phyloP scores from a whole-genome alignment of 2,329 filamentous ascomycete genomes.

The Lecanicillium sp. region DNA sequence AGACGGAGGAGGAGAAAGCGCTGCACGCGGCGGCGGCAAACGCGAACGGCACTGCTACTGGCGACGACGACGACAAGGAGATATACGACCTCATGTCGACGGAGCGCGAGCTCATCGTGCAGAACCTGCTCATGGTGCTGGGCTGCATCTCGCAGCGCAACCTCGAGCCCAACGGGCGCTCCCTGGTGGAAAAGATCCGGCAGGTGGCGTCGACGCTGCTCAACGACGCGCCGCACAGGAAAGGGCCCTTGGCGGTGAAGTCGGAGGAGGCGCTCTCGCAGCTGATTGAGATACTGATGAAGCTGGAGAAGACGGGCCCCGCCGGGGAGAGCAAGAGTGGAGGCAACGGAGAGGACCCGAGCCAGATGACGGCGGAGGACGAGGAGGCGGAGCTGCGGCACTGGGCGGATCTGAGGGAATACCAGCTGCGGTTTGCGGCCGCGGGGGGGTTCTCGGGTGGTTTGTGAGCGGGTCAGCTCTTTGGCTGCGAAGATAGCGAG shows the following conservation, averaged over 20 bases:
- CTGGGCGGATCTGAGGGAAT: constrained; percentile 75
- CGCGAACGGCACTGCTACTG: constrained; percentile 31
- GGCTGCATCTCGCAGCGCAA: constrained; percentile 76
- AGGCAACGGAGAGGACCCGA: constrained; percentile 22
- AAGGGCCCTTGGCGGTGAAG: constrained; percentile 44
- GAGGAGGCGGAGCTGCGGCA: constrained; percentile 71
- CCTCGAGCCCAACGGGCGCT: constrained; percentile 66
- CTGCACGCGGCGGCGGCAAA: constrained; percentile 29
- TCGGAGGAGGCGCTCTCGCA: constrained; percentile 66
- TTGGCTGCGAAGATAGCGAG: neutral
- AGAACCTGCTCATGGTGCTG: constrained; percentile 69
- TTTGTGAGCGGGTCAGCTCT: no score
- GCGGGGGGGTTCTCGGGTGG: neutral
- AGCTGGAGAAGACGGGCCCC: constrained; percentile 60
- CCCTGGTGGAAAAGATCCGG: constrained; percentile 74
- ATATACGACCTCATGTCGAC: constrained; percentile 61
- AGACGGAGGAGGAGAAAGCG: constrained; percentile 30
- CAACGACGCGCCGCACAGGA: constrained; percentile 47
- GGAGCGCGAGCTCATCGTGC: constrained; percentile 76
- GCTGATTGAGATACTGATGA: constrained; percentile 69
- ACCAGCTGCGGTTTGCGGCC: constrained; percentile 62
- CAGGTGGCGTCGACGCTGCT: constrained; percentile 77
- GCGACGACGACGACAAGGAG: constrained; percentile 37
- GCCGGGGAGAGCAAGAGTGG: constrained; percentile 22
- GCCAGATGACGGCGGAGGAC: constrained; percentile 46